These are phyloP conservation scores for Camptophora hylomeconis DNA, from an alignment of 2,329 filamentous ascomycete species.

Conservation along the genomic window DNA sequence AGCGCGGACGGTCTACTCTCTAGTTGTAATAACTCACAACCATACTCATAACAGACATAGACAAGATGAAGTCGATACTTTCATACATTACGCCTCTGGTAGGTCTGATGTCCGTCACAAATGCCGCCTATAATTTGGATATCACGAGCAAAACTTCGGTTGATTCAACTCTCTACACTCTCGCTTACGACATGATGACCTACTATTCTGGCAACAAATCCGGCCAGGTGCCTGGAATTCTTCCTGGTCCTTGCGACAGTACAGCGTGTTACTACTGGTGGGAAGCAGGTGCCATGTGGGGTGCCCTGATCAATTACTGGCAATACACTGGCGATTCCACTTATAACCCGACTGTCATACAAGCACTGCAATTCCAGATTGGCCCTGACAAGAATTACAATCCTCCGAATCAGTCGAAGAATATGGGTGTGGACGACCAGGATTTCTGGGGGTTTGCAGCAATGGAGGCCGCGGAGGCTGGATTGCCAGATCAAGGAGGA, in stretches of 20 bases:
- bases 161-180: conserved; percentile 20
- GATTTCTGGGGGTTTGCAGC: conserved; percentile 26
- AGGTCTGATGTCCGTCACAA: conserved; percentile 11
- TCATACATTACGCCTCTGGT: conserved; percentile 11
- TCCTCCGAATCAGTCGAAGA: conserved; percentile 28
- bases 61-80: conserved; percentile 10
- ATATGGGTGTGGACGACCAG: conserved; percentile 22
- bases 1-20: too few relatives aligned
- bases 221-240: conserved; percentile 20
- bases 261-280: conserved; percentile 24
- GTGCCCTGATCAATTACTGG: conserved; percentile 29
- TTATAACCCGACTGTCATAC: conserved; percentile 26
- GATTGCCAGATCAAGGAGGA: conserved; percentile 24
- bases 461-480: conserved; percentile 25
- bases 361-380: conserved; percentile 27
- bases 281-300: conserved; percentile 26
- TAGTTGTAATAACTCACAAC: too few relatives aligned
- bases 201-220: conserved; percentile 23
- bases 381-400: conserved; percentile 27
- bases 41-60: conserved; percentile 4
- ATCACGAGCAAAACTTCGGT: conserved; percentile 20
- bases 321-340: conserved; percentile 27
- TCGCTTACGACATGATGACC: conserved; percentile 22
- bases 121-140: conserved; percentile 9
- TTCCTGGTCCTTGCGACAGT: conserved; percentile 19